Conservation (phyloP, 352 stramenopile species). For the Phytophthora nicotianae region DNA sequence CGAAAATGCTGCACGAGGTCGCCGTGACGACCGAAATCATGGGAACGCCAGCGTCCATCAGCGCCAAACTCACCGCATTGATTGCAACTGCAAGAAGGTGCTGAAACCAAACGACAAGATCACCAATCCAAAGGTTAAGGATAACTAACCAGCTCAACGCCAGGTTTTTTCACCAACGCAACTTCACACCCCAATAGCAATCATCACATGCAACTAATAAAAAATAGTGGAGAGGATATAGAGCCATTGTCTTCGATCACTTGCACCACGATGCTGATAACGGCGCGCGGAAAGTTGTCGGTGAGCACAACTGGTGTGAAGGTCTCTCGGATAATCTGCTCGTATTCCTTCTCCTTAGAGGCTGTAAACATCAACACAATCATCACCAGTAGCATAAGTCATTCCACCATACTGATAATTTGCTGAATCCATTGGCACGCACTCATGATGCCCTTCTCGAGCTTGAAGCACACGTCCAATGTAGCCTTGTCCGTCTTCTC, state of each 20-base stretch:
- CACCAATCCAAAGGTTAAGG: slow-evolving; percentile 44
- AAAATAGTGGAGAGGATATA: slow-evolving; percentile 50
- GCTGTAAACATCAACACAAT: slow-evolving; percentile 30
- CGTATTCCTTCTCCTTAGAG: slow-evolving; percentile 86
- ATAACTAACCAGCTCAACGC: slow-evolving; percentile 13
- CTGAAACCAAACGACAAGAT: slow-evolving; percentile 21
- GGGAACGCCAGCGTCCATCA: slow-evolving; percentile 83
- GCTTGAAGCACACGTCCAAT: slow-evolving; percentile 82
- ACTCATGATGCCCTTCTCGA: slow-evolving; percentile 79
- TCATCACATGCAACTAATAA: slow-evolving; percentile 20
- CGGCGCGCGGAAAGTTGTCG: slow-evolving; percentile 77
- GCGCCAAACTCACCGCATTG: slow-evolving; percentile 75
- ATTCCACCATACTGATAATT: background rate
- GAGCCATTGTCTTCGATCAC: slow-evolving; percentile 86
- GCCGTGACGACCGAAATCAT: slow-evolving; percentile 76
- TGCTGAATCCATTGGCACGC: slow-evolving; percentile 22
- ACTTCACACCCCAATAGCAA: slow-evolving; percentile 12
- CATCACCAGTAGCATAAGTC: slow-evolving; percentile 1
- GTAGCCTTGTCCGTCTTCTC: slow-evolving; percentile 70
- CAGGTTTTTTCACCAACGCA: slow-evolving; percentile 1
- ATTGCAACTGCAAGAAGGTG: slow-evolving; percentile 81
- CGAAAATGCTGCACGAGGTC: slow-evolving; percentile 67
- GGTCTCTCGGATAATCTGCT: slow-evolving; percentile 80
- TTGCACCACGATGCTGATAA: slow-evolving; percentile 88
- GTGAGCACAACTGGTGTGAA: slow-evolving; percentile 73